These are phyloP conservation scores for Fusarium paranaense DNA, from an alignment of 2,329 filamentous ascomycete genomes.

Conservation along the genomic window DNA sequence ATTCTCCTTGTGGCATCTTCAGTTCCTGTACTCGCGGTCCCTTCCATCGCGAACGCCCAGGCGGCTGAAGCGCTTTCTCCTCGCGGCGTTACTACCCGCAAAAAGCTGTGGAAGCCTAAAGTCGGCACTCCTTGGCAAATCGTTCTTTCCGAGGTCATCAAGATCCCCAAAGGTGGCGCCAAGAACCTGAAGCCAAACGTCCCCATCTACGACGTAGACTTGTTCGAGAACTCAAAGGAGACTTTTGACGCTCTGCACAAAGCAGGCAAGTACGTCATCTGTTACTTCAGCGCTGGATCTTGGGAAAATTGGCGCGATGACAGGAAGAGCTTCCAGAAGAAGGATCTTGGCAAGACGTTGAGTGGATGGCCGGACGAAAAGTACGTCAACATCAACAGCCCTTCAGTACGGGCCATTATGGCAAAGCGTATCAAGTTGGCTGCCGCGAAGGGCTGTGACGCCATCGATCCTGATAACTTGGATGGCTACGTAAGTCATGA, in stretches of 20 bases:
- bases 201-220: slow-evolving; percentile 60
- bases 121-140: slow-evolving; percentile 72
- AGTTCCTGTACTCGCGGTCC: neutral
- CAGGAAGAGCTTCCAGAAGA: slow-evolving; percentile 61
- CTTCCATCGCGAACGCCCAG: neutral
- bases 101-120: slow-evolving; percentile 62
- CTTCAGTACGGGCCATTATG: slow-evolving; percentile 74
- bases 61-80: neutral
- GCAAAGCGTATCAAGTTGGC: slow-evolving; percentile 68
- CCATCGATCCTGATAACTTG: slow-evolving; percentile 78
- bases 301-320: slow-evolving; percentile 75
- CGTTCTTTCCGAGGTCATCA: slow-evolving; percentile 60
- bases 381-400: slow-evolving; percentile 72
- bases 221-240: slow-evolving; percentile 64
- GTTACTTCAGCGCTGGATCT: slow-evolving; percentile 80
- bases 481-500: slow-evolving; percentile 67
- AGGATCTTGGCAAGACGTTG: slow-evolving; percentile 69
- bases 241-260: slow-evolving; percentile 67
- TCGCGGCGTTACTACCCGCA: slow-evolving; percentile 12
- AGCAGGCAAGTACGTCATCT: slow-evolving; percentile 72
- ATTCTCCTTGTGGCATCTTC: neutral
- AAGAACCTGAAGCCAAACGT: slow-evolving; percentile 57
- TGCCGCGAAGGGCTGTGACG: slow-evolving; percentile 72
- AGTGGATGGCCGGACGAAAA: slow-evolving; percentile 75
- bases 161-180: slow-evolving; percentile 54